A percentile compares a stretch with the other conserved stretches of the same genome.
phyloP scores from a whole-genome alignment of 352 stramenopile genomes.

The Phytopythium kandeliae region DNA sequence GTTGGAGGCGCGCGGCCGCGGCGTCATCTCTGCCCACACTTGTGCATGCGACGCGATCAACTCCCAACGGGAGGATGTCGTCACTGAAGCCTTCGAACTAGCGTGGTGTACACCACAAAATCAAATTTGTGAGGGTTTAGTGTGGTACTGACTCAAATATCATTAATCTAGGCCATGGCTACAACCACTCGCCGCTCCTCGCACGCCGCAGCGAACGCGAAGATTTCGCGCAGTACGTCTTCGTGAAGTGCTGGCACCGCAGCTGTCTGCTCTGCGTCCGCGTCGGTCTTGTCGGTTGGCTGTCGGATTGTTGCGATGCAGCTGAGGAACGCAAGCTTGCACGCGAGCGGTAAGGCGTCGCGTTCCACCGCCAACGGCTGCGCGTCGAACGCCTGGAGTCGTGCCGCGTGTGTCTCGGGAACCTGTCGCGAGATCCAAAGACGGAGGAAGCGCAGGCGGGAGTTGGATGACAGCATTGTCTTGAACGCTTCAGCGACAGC shows the following conservation, averaged over 20 bases:
- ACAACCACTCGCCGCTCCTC: not conserved
- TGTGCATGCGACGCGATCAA: too few species aligned
- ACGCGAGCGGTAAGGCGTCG: not conserved
- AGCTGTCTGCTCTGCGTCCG: not conserved
- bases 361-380: not conserved
- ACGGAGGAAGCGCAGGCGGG: not conserved
- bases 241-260: not conserved
- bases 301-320: not conserved
- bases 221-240: constrained; percentile 1
- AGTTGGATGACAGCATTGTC: not conserved
- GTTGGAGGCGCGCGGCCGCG: too few species aligned
- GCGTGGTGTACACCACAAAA: too few species aligned
- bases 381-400: not conserved
- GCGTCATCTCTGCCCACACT: too few species aligned
- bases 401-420: not conserved
- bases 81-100: too few species aligned
- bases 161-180: too few species aligned
- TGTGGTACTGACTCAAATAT: too few species aligned
- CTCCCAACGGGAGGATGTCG: too few species aligned
- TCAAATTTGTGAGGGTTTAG: too few species aligned
- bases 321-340: constrained; percentile 3
- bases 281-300: too few species aligned
- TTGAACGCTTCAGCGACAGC: not conserved
- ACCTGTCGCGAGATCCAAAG: constrained; percentile 1
- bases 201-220: constrained; percentile 1